phyloP scores from a whole-genome alignment of 2,329 filamentous ascomycete species.

The Neoscytalidium dimidiatum region DNA sequence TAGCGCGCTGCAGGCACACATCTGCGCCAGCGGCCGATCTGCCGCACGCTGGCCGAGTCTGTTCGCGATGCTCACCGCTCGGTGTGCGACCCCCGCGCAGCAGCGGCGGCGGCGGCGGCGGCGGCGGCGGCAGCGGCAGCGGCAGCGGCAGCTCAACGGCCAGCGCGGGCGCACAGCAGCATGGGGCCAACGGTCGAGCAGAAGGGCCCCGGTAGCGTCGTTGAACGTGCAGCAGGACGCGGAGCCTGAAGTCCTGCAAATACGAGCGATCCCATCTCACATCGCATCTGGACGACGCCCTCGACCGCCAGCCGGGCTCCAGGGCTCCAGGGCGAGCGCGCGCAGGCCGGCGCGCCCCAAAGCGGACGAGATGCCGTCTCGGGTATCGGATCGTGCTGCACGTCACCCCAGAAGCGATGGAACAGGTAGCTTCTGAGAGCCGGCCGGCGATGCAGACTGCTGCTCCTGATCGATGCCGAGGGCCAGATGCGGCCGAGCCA shows the following conservation, averaged over 20 bases:
- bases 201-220: slow-evolving; percentile 6
- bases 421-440: slow-evolving; percentile 11
- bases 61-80: slow-evolving; percentile 7
- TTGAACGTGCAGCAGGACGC: slow-evolving; percentile 16
- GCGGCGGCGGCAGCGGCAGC: slow-evolving; percentile 10
- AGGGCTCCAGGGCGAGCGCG: slow-evolving; percentile 6
- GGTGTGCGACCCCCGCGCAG: slow-evolving; percentile 10
- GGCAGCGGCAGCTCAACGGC: slow-evolving; percentile 12
- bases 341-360: slow-evolving; percentile 12
- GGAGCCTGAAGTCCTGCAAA: slow-evolving; percentile 18
- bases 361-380: slow-evolving; percentile 7
- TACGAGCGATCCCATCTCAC: slow-evolving; percentile 16
- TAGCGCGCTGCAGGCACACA: slow-evolving; percentile 13
- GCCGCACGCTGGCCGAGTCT: not conserved
- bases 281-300: not conserved
- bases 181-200: slow-evolving; percentile 18
- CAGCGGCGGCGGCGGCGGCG: too few species aligned
- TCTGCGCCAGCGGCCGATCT: not conserved
- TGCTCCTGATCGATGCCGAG: slow-evolving; percentile 20
- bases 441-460: not conserved
- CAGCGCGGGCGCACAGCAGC: slow-evolving; percentile 4
- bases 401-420: slow-evolving; percentile 18
- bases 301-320: slow-evolving; percentile 18
- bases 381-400: slow-evolving; percentile 21
- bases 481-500: slow-evolving; percentile 19